These are phyloP conservation scores for Boletellus ananas DNA, from an alignment of 768 basidiomycete species.

Conservation along the genomic window DNA sequence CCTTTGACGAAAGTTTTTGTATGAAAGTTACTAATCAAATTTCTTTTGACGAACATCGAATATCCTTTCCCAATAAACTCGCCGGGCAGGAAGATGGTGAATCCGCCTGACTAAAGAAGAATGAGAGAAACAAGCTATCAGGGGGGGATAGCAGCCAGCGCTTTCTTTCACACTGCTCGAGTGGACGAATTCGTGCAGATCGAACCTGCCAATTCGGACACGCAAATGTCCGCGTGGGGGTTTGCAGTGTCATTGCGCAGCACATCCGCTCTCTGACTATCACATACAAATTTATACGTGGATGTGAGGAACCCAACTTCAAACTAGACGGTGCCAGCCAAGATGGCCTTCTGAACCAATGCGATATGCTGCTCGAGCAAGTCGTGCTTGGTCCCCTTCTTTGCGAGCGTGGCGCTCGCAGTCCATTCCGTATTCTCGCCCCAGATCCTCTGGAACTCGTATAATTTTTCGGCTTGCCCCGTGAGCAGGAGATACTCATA, in stretches of 20 bases:
- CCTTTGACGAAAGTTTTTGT: too few relatives aligned
- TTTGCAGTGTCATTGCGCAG: too few relatives aligned
- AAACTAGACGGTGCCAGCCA: neutral
- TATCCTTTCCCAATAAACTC: slow-evolving; percentile 22
- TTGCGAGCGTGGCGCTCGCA: neutral
- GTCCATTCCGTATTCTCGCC: slow-evolving; percentile 9
- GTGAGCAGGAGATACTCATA: slow-evolving; percentile 20
- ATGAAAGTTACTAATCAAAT: too few relatives aligned
- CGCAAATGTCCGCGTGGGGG: too few relatives aligned
- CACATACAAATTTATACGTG: neutral
- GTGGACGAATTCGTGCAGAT: too few relatives aligned
- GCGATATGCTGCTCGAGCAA: neutral
- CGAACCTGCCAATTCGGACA: too few relatives aligned
- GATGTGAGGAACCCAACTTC: neutral
- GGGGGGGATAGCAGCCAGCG: too few relatives aligned
- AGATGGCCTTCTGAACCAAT: neutral
- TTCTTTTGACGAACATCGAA: too few relatives aligned
- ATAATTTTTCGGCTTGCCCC: slow-evolving; percentile 4
- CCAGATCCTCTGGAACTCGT: slow-evolving; percentile 26
- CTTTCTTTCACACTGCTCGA: too few relatives aligned
- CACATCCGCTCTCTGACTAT: too few relatives aligned
- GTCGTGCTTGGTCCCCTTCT: too few relatives aligned
- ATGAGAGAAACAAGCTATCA: neutral
- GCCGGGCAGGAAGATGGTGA: slow-evolving; percentile 40
- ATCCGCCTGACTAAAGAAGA: slow-evolving; percentile 30